A percentile compares a stretch with the other conserved stretches of the same genome.
These are phyloP conservation scores for Geum urbanum DNA, from an alignment of 306 rosid genomes.

Conservation along the genomic window DNA sequence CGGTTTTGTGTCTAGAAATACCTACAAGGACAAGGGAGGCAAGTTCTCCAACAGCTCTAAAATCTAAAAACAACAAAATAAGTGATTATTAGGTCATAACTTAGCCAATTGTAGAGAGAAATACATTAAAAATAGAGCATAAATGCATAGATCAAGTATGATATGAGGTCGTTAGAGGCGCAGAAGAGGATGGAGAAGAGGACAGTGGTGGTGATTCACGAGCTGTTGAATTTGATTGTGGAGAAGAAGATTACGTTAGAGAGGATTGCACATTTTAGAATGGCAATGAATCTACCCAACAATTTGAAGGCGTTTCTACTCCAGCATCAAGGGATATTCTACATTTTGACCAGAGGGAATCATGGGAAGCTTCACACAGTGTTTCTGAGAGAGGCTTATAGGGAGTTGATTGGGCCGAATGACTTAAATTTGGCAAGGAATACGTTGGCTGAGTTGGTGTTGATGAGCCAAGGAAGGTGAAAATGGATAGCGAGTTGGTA, in stretches of 20 bases:
- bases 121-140: too few species aligned
- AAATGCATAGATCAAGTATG: too few species aligned
- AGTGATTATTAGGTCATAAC: too few species aligned
- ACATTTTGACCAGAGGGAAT: conserved; percentile 81
- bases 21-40: conserved; percentile 84
- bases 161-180: conserved; percentile 81
- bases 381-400: conserved; percentile 78
- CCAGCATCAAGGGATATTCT: conserved; percentile 89
- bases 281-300: conserved; percentile 68
- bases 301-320: conserved; percentile 85
- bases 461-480: conserved; percentile 66
- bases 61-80: conserved; percentile 60
- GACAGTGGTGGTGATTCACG: conserved; percentile 77
- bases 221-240: conserved; percentile 18
- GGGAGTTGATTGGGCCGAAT: conserved; percentile 66
- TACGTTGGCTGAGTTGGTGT: conserved; percentile 54
- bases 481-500: conserved; percentile 62
- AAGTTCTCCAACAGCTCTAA: conserved; percentile 63
- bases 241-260: conserved; percentile 88
- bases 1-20: conserved; percentile 53
- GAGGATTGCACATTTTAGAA: conserved; percentile 81
- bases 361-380: conserved; percentile 92
- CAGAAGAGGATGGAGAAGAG: conserved; percentile 87
- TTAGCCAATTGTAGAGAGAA: too few species aligned
- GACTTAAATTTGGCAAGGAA: conserved; percentile 74